These are phyloP conservation scores for Aspergillus versicolor DNA, from an alignment of 2,329 filamentous ascomycete species.

Conservation along the genomic window DNA sequence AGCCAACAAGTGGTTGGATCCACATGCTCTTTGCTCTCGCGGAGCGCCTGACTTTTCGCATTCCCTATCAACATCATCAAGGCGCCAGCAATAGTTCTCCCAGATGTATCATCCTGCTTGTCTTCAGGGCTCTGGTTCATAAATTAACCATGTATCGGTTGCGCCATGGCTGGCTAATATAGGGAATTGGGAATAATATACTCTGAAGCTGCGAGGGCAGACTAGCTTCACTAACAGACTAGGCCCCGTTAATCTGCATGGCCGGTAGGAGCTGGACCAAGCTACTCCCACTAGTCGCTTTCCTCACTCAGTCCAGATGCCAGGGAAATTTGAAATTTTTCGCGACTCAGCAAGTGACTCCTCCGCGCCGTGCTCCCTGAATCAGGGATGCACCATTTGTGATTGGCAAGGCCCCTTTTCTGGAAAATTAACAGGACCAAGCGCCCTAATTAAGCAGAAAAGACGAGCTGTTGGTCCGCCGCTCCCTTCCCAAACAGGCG, in stretches of 20 bases:
- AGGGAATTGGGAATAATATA: too few species aligned
- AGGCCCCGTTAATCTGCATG: background rate
- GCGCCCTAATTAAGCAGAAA: background rate
- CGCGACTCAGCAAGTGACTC: background rate
- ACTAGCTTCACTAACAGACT: too few species aligned
- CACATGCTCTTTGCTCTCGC: background rate
- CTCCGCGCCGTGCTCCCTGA: background rate
- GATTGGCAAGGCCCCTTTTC: background rate
- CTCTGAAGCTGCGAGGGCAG: too few species aligned
- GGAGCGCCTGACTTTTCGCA: background rate
- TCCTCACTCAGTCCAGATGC: background rate
- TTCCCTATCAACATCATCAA: background rate
- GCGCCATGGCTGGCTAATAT: too few species aligned
- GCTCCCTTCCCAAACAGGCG: slow-evolving; percentile 23
- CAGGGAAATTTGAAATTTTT: background rate
- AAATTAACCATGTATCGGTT: too few species aligned
- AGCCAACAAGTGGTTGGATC: slow-evolving; percentile 14
- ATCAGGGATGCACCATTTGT: background rate
- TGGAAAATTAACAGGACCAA: background rate
- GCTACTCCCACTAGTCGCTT: too few species aligned
- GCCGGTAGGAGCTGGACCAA: background rate
- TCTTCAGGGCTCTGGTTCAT: too few species aligned
- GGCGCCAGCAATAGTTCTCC: too few species aligned
- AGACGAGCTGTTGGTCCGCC: slow-evolving; percentile 12
- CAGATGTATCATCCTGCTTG: too few species aligned